Evolutionary conservation across 2,329 filamentous ascomycete genomes (phyloP).

Genomic region (Sodiomyces alkalinus): DNA sequence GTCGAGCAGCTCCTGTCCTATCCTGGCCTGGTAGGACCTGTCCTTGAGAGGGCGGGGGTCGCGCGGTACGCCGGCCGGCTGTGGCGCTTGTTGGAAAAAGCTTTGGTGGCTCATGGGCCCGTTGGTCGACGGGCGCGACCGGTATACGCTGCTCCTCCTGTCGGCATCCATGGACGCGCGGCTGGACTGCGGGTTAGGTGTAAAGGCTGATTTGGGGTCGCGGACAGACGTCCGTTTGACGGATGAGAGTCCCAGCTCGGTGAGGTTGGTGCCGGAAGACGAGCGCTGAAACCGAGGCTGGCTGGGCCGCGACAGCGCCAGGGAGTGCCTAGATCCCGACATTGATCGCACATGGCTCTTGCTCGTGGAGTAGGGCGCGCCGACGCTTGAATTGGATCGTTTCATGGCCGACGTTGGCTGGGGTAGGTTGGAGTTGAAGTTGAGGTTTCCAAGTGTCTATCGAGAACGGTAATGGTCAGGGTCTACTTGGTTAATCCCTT

Average conservation of each 20-base stretch:
- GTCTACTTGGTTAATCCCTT: too few relatives aligned
- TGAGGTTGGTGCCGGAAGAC: slow-evolving; percentile 68
- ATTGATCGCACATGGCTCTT: slow-evolving; percentile 70
- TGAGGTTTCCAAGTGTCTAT: slow-evolving; percentile 76
- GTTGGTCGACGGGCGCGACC: slow-evolving; percentile 48
- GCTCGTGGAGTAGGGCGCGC: slow-evolving; percentile 43
- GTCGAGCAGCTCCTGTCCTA: slow-evolving; percentile 80
- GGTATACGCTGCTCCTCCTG: slow-evolving; percentile 72
- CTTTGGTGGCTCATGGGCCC: slow-evolving; percentile 68
- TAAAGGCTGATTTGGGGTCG: slow-evolving; percentile 44
- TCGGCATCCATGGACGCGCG: slow-evolving; percentile 37
- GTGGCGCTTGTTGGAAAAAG: slow-evolving; percentile 82
- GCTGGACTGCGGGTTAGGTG: slow-evolving; percentile 14
- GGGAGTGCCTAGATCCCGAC: slow-evolving; percentile 72
- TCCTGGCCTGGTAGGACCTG: slow-evolving; percentile 60
- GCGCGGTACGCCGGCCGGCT: slow-evolving; percentile 64
- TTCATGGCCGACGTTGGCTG: slow-evolving; percentile 91
- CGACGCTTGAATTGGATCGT: slow-evolving; percentile 66
- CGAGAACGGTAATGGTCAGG: slow-evolving; percentile 5
- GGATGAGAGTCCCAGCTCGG: slow-evolving; percentile 67
- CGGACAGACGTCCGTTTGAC: slow-evolving; percentile 73
- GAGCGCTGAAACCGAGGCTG: slow-evolving; percentile 79
- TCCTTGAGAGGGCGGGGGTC: slow-evolving; percentile 83
- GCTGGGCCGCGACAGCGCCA: slow-evolving; percentile 67
- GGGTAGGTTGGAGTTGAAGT: slow-evolving; percentile 70